Percentiles rank a stretch among this genome's conserved stretches.
Conservation (phyloP, 2,329 filamentous ascomycete genomes). For the Fusarium incarnatum region DNA sequence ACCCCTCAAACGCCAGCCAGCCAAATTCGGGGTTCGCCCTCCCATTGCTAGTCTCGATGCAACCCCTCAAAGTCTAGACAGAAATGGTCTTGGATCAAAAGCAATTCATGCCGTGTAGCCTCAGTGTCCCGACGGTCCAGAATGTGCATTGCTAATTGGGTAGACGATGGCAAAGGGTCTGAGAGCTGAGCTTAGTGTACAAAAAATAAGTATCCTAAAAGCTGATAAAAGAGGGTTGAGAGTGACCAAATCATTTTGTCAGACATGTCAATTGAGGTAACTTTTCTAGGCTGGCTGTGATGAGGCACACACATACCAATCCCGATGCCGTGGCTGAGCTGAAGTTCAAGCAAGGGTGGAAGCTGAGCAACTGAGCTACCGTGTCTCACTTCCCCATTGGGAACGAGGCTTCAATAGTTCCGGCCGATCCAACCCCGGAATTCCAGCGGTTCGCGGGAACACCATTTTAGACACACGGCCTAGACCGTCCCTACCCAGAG, state of each 20-base stretch:
- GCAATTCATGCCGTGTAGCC: slow-evolving; percentile 12
- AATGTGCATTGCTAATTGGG: neutral
- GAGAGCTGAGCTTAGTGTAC: neutral
- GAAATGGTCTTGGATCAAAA: neutral
- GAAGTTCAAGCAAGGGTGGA: neutral
- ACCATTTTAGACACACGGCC: slow-evolving; percentile 3
- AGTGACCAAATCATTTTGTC: neutral
- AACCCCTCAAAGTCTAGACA: neutral
- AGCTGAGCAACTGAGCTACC: slow-evolving; percentile 9
- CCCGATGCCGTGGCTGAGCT: slow-evolving; percentile 15
- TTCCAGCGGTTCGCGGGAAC: slow-evolving; percentile 4
- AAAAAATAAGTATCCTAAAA: neutral
- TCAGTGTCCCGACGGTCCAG: neutral
- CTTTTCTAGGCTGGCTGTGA: neutral
- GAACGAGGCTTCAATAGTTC: slow-evolving; percentile 18
- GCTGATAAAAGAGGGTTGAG: neutral
- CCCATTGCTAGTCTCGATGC: neutral
- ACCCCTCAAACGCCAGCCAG: slow-evolving; percentile 9
- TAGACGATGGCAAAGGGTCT: neutral
- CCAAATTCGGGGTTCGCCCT: neutral
- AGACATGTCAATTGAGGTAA: neutral
- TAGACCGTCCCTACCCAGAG: neutral
- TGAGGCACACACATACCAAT: slow-evolving; percentile 1
- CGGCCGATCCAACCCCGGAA: slow-evolving; percentile 24
- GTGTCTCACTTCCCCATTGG: neutral